phyloP scores from a whole-genome alignment of 2,329 filamentous ascomycete genomes.

The Ascochyta fabae region DNA sequence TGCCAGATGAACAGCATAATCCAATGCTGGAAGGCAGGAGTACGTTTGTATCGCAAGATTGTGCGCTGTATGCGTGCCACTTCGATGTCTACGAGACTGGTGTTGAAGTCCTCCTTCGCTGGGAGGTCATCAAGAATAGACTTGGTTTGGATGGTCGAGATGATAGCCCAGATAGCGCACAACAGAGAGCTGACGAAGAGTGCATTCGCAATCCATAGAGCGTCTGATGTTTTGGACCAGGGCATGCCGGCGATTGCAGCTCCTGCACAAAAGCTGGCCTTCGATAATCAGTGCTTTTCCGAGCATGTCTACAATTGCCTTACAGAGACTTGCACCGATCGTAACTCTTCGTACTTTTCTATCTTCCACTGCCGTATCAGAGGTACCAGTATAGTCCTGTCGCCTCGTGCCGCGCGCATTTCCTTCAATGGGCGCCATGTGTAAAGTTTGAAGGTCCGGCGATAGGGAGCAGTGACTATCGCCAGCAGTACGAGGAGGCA shows the following conservation, averaged over 20 bases:
- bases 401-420: constrained; percentile 27
- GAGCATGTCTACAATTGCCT: neutral
- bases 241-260: constrained; percentile 32
- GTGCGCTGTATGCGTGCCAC: constrained; percentile 27
- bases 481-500: constrained; percentile 7
- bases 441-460: constrained; percentile 40
- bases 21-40: constrained; percentile 32
- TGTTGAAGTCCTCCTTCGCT: constrained; percentile 24
- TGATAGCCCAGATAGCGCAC: constrained; percentile 38
- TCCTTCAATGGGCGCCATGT: constrained; percentile 37
- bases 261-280: constrained; percentile 39
- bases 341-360: constrained; percentile 39
- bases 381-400: constrained; percentile 24
- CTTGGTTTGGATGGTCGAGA: constrained; percentile 38
- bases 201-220: constrained; percentile 31
- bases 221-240: constrained; percentile 24
- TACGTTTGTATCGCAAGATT: constrained; percentile 33
- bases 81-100: constrained; percentile 27
- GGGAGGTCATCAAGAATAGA: constrained; percentile 38
- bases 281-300: constrained; percentile 3
- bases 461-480: constrained; percentile 35
- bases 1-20: constrained; percentile 42
- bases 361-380: constrained; percentile 32
- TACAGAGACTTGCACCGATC: constrained; percentile 36
- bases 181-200: constrained; percentile 35